Conservation (phyloP, 108 stramenopile genomes). For the Cyclostephanos invisitatus region DNA sequence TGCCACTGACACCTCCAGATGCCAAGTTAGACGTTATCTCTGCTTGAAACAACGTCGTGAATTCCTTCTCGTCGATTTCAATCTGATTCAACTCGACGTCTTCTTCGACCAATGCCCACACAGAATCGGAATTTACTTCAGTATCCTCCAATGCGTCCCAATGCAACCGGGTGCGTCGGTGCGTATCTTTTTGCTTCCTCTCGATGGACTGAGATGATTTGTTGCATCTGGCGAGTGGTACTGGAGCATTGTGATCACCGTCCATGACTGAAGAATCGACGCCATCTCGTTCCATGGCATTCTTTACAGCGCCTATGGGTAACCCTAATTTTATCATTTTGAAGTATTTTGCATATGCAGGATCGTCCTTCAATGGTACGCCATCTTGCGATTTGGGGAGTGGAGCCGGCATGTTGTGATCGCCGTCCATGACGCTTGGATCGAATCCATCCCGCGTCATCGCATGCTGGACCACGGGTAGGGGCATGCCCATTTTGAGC, state of each 20-base stretch:
- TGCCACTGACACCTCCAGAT: slow-evolving; percentile 10
- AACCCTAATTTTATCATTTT: slow-evolving; percentile 92
- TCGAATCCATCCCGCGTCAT: slow-evolving; percentile 84
- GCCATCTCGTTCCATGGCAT: slow-evolving; percentile 86
- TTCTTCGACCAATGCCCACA: slow-evolving; percentile 82
- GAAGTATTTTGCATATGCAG: slow-evolving; percentile 83
- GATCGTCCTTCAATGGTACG: slow-evolving; percentile 79
- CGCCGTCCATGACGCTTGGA: slow-evolving; percentile 81
- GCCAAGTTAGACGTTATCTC: slow-evolving; percentile 54
- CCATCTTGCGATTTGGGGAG: slow-evolving; percentile 32
- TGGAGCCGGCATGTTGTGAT: slow-evolving; percentile 69
- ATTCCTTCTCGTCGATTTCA: slow-evolving; percentile 85
- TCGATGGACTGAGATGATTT: slow-evolving; percentile 14
- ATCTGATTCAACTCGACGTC: slow-evolving; percentile 76
- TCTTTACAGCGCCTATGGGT: slow-evolving; percentile 88
- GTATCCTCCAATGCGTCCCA: slow-evolving; percentile 74
- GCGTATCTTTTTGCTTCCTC: slow-evolving; percentile 62
- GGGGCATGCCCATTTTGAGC: slow-evolving; percentile 85
- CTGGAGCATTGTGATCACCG: slow-evolving; percentile 84
- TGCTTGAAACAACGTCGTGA: slow-evolving; percentile 77
- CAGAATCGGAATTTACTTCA: slow-evolving; percentile 72
- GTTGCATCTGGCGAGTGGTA: not conserved
- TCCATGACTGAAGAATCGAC: slow-evolving; percentile 78
- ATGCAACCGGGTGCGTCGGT: slow-evolving; percentile 85
- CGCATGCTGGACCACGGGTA: slow-evolving; percentile 84